Base-by-base conservation (phyloP, 441 rosid genomes). In the Croton setiger region DNA sequence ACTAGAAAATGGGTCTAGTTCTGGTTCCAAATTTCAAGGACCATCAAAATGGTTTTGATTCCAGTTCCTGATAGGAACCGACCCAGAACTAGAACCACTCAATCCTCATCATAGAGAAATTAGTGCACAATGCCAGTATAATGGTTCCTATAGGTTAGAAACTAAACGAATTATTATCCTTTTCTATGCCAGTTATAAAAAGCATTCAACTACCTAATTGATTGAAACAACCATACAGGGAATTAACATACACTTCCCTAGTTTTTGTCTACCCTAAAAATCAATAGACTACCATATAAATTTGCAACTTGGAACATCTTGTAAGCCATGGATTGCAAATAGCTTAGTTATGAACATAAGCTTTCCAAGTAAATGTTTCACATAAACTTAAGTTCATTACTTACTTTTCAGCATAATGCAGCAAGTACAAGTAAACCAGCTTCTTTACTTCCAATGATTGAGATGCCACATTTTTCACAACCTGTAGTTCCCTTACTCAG, bases 371-470 rank as follows among this genome's bases (percentile, higher is more conserved):
- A 72, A 60, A 31, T 10, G 61, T 39, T 18, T 8, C 3, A 20
- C 2, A 0, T 0, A 59, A 52, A 35, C 12, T 0, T n/a, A 39
- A 23, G 41, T 17, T 35, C n/a, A 12, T 60, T 18, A 74, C 90
- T 7, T 85, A 94, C 97, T 86, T 94, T 72, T 94, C 93, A n/a
- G 98, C 98, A 81, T 94, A 94, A 77, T 94, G 92, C 70, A 94
- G 85, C 70, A 94, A 79, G 74, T 94, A 94, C 83, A 94, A 78
- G 89, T 92, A 94, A 79, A 86, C 98, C 43, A 94, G 86, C 84
- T 92, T 92, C 91, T 92, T 94, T 68, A 92, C 94, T 86, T 91
- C 97, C 77, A 88, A 73, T 52, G 96, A 88, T 73, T 87, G 96
- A 55, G 97, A 87, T 35, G 97, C 97, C 70, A 94, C 97, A 63